These are phyloP conservation scores for Triticum urartu DNA, from an alignment of 176 grass and related monocot species.

Conservation along the genomic window DNA sequence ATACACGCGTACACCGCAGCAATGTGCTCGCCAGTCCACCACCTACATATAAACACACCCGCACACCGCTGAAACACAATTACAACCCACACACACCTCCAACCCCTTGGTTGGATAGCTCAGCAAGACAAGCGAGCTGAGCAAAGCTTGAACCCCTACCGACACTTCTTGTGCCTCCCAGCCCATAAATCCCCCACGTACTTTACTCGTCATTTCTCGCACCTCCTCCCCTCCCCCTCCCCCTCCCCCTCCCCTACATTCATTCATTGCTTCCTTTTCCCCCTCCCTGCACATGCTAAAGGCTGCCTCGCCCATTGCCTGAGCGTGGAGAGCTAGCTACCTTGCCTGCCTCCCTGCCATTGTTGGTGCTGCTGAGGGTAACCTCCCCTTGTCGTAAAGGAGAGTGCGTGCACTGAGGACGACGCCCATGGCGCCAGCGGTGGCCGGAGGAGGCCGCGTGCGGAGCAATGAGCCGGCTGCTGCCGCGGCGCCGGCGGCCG, in stretches of 20 bases:
- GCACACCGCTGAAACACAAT: slow-evolving; percentile 15
- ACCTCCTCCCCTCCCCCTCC: background rate
- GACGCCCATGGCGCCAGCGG: slow-evolving; percentile 48
- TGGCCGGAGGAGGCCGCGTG: slow-evolving; percentile 34
- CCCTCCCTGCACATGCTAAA: background rate
- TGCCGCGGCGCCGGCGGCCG: background rate
- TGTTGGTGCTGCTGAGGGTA: background rate
- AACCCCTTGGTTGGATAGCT: slow-evolving; percentile 1
- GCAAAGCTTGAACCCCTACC: slow-evolving; percentile 22
- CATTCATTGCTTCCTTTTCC: background rate
- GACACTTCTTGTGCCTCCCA: slow-evolving; percentile 30
- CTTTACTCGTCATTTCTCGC: slow-evolving; percentile 36
- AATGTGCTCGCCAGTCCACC: slow-evolving; percentile 9
- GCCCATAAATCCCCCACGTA: slow-evolving; percentile 59
- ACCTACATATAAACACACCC: slow-evolving; percentile 19
- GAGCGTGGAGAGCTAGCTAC: background rate
- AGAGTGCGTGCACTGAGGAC: slow-evolving; percentile 24
- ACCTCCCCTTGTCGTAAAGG: background rate
- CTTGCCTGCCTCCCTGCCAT: background rate
- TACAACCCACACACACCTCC: background rate
- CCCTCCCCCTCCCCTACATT: background rate
- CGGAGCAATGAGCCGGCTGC: slow-evolving; percentile 13
- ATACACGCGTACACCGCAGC: background rate
- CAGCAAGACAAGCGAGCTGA: background rate
- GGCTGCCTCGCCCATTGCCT: background rate